Evolutionary conservation across 2,329 filamentous ascomycete species (phyloP).

Genomic region (Aspergillus nomiae): DNA sequence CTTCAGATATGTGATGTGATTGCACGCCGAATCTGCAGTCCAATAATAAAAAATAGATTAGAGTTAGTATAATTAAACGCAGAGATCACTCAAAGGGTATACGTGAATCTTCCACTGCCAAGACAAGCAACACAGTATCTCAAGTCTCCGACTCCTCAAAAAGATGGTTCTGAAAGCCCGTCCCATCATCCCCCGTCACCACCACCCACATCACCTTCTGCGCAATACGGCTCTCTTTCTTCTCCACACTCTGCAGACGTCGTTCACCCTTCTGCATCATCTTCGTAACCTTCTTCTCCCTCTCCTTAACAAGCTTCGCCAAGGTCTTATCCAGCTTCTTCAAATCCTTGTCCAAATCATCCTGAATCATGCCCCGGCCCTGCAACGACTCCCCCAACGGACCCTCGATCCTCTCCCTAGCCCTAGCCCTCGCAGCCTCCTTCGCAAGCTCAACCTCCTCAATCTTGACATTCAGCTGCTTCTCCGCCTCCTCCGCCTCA

Average conservation of each 20-base stretch:
- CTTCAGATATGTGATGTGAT: constrained; percentile 61
- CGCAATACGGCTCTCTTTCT: constrained; percentile 13
- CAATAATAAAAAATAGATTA: background rate
- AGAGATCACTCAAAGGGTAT: background rate
- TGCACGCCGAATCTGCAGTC: too few species aligned
- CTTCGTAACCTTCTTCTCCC: constrained; percentile 11
- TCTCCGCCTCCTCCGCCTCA: constrained; percentile 9
- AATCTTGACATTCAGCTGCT: constrained; percentile 8
- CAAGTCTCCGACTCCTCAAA: constrained; percentile 8
- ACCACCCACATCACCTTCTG: constrained; percentile 18
- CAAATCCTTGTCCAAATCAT: constrained; percentile 14
- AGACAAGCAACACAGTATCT: background rate
- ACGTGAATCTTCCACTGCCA: background rate
- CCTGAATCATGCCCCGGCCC: constrained; percentile 11
- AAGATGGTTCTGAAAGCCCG: constrained; percentile 14
- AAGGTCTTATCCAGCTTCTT: constrained; percentile 9
- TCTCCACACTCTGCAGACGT: constrained; percentile 9
- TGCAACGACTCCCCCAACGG: constrained; percentile 15
- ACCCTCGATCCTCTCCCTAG: constrained; percentile 9
- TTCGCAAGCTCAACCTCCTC: constrained; percentile 9
- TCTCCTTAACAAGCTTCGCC: constrained; percentile 8
- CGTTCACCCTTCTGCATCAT: constrained; percentile 11
- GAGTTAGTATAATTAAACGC: background rate
- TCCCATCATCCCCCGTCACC: constrained; percentile 17
- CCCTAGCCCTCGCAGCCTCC: constrained; percentile 3